Evolutionary conservation across 2,329 filamentous ascomycete genomes (phyloP).

Genomic region (Trichoderma endophyticum): DNA sequence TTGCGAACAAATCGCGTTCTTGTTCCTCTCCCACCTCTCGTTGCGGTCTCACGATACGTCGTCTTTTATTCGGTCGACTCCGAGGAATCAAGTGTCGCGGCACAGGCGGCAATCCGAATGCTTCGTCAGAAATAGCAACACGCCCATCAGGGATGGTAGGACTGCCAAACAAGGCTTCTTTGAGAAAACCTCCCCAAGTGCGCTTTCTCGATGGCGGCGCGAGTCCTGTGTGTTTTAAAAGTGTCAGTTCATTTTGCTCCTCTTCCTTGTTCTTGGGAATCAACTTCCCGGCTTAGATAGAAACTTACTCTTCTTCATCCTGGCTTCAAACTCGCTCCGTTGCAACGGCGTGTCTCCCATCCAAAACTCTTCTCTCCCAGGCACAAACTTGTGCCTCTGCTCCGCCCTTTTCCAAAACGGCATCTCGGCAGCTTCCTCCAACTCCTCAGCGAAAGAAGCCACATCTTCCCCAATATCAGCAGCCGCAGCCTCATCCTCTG

Average conservation of each 20-base stretch:
- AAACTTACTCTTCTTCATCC: conserved; percentile 14
- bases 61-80: conserved; percentile 9
- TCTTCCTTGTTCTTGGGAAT: not conserved
- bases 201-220: not conserved
- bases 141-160: not conserved
- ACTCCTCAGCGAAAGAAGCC: not conserved
- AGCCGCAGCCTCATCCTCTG: not conserved
- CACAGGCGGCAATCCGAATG: not conserved
- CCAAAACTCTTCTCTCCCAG: conserved; percentile 28
- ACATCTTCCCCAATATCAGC: not conserved
- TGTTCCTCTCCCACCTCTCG: not conserved
- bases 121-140: not conserved
- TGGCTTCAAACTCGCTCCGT: conserved; percentile 26
- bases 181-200: not conserved
- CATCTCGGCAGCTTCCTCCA: conserved; percentile 7
- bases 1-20: not conserved
- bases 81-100: not conserved
- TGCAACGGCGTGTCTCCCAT: conserved; percentile 32
- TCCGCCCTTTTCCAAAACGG: conserved; percentile 7
- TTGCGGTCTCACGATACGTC: not conserved
- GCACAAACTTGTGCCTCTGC: conserved; percentile 22
- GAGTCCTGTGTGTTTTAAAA: not conserved
- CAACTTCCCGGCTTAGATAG: not conserved
- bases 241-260: not conserved
- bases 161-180: not conserved